These are phyloP conservation scores for Dactylellina haptotyla DNA, from an alignment of 2,329 filamentous ascomycete genomes.

Conservation along the genomic window DNA sequence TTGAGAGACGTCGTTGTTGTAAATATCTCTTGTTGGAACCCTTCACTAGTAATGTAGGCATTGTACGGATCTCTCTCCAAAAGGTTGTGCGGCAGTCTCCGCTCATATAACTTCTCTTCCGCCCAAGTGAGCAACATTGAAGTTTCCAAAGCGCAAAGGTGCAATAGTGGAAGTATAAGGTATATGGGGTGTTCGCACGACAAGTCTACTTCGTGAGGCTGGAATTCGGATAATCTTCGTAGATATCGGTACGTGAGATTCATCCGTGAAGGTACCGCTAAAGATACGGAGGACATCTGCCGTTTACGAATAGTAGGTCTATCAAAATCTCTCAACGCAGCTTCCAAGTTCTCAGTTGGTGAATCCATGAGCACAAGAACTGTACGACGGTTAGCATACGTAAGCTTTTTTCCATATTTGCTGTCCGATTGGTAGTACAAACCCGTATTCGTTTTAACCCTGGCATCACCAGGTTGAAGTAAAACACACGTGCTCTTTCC, in stretches of 20 bases:
- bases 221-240: constrained; percentile 44
- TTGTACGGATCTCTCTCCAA: constrained; percentile 45
- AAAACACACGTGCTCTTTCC: constrained; percentile 43
- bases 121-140: constrained; percentile 52
- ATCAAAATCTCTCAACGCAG: constrained; percentile 43
- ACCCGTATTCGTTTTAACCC: constrained; percentile 41
- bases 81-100: constrained; percentile 44
- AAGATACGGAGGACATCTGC: constrained; percentile 27
- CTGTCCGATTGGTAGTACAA: not conserved
- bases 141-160: constrained; percentile 43
- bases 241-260: constrained; percentile 49
- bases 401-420: too few relatives aligned
- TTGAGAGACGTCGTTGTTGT: constrained; percentile 51
- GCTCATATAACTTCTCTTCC: constrained; percentile 49
- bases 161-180: constrained; percentile 38
- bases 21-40: constrained; percentile 52
- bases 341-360: constrained; percentile 42
- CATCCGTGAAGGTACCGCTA: constrained; percentile 43
- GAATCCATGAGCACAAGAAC: constrained; percentile 52
- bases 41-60: constrained; percentile 51
- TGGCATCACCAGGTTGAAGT: constrained; percentile 19
- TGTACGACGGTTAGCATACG: not conserved
- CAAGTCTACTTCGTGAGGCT: constrained; percentile 16
- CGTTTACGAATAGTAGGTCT: constrained; percentile 44
- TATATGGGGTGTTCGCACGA: constrained; percentile 50